These are phyloP conservation scores for Amanita exitialis DNA, from an alignment of 768 basidiomycete species.

Conservation along the genomic window DNA sequence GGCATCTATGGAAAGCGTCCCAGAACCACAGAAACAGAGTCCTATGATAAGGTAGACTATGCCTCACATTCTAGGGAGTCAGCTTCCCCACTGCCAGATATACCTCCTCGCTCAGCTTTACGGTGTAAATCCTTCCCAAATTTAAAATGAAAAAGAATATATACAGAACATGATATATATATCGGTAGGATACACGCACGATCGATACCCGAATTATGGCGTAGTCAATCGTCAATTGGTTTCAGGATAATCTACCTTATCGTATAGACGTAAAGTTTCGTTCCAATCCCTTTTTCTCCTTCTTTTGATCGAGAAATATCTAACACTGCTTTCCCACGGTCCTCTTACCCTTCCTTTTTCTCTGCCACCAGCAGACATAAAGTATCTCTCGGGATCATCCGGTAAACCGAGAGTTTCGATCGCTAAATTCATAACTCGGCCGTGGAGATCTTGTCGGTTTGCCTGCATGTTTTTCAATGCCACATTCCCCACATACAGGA, in stretches of 20 bases:
- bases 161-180: background rate
- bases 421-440: slow-evolving; percentile 60
- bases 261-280: slow-evolving; percentile 73
- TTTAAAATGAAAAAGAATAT: background rate
- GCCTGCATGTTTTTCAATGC: slow-evolving; percentile 45
- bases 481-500: slow-evolving; percentile 51
- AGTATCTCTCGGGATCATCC: slow-evolving; percentile 58
- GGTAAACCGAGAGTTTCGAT: slow-evolving; percentile 51
- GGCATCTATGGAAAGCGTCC: too few species aligned
- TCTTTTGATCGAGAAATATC: slow-evolving; percentile 73
- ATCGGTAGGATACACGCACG: background rate
- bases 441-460: slow-evolving; percentile 46
- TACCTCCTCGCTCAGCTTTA: slow-evolving; percentile 1
- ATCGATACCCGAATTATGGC: background rate
- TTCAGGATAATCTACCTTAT: slow-evolving; percentile 73
- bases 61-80: background rate
- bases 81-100: background rate
- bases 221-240: slow-evolving; percentile 24
- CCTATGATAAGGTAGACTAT: too few species aligned
- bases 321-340: slow-evolving; percentile 57
- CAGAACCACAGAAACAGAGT: too few species aligned
- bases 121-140: background rate
- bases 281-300: slow-evolving; percentile 86
- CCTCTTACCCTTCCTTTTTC: slow-evolving; percentile 66
- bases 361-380: slow-evolving; percentile 43